A percentile compares a stretch with the other conserved stretches of the same genome.
phyloP scores from a whole-genome alignment of 139 green algal species.

The Volvox africanus region DNA sequence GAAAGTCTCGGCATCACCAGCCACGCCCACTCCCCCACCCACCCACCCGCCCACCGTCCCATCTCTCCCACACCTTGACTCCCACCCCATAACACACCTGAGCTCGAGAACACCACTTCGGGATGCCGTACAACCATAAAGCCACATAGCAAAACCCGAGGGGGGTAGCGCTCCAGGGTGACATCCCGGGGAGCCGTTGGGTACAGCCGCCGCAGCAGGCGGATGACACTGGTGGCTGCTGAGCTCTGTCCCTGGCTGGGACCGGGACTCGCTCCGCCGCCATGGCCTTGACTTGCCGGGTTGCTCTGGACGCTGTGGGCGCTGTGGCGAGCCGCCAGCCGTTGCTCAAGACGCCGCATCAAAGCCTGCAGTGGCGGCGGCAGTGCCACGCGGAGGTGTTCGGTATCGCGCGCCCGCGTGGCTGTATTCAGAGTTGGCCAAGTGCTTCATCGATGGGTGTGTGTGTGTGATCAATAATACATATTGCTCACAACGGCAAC shows the following conservation, averaged over 20 bases:
- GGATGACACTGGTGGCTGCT: conserved; percentile 13
- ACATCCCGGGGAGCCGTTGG: conserved; percentile 33
- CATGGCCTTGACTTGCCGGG: neutral
- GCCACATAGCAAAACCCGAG: conserved; percentile 87
- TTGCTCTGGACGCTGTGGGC: neutral
- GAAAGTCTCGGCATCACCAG: too few relatives aligned
- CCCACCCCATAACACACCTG: conserved; percentile 5
- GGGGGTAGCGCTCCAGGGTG: conserved; percentile 81
- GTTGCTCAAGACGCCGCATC: conserved; percentile 74
- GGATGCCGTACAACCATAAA: conserved; percentile 92
- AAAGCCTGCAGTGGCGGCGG: conserved; percentile 42
- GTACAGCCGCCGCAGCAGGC: conserved; percentile 58
- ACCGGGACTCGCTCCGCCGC: neutral
- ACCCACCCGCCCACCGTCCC: neutral
- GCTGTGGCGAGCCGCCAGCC: conserved; percentile 12
- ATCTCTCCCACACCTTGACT: neutral
- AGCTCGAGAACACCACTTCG: conserved; percentile 72
- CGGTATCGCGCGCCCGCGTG: too few relatives aligned
- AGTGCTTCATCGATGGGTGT: too few relatives aligned
- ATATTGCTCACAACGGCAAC: too few relatives aligned
- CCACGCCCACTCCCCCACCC: neutral
- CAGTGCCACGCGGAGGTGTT: too few relatives aligned
- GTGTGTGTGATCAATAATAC: too few relatives aligned
- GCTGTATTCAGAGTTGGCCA: too few relatives aligned
- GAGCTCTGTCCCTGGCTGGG: neutral